These are phyloP conservation scores for Aphanomyces euteiches DNA, from an alignment of 352 stramenopile genomes.

Conservation along the genomic window DNA sequence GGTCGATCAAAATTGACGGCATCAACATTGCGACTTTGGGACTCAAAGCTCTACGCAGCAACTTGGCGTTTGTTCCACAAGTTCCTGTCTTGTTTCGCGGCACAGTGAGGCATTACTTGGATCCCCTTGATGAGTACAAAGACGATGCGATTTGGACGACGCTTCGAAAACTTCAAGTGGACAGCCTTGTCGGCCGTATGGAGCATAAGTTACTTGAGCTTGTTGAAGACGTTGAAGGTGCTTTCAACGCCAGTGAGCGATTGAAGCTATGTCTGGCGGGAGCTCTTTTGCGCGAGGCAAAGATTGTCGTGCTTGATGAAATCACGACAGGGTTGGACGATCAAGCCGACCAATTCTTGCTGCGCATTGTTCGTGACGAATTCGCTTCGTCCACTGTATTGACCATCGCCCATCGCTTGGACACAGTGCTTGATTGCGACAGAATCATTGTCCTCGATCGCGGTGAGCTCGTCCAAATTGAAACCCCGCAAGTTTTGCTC, in stretches of 20 bases:
- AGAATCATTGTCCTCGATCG: constrained; percentile 84
- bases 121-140: constrained; percentile 69
- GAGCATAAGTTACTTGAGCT: constrained; percentile 55
- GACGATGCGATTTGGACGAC: constrained; percentile 61
- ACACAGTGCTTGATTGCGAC: constrained; percentile 92
- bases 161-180: constrained; percentile 41
- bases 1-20: constrained; percentile 37
- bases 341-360: constrained; percentile 40
- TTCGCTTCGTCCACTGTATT: constrained; percentile 85
- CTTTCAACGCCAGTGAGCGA: constrained; percentile 82
- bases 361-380: constrained; percentile 42
- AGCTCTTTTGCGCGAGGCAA: constrained; percentile 73
- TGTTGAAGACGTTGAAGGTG: constrained; percentile 78
- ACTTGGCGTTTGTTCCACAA: constrained; percentile 34
- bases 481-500: constrained; percentile 59
- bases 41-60: constrained; percentile 29
- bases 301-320: constrained; percentile 89
- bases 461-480: constrained; percentile 66
- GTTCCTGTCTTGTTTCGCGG: constrained; percentile 61
- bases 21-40: constrained; percentile 31
- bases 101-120: constrained; percentile 71
- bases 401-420: constrained; percentile 89
- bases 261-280: constrained; percentile 85
- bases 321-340: constrained; percentile 53
- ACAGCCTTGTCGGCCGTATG: constrained; percentile 58